Evolutionary conservation across 1,284 basidiomycete genomes (phyloP), one percentile per base, ranked within the genome.

Genomic region (Apiotrichum brassicae): DNA sequence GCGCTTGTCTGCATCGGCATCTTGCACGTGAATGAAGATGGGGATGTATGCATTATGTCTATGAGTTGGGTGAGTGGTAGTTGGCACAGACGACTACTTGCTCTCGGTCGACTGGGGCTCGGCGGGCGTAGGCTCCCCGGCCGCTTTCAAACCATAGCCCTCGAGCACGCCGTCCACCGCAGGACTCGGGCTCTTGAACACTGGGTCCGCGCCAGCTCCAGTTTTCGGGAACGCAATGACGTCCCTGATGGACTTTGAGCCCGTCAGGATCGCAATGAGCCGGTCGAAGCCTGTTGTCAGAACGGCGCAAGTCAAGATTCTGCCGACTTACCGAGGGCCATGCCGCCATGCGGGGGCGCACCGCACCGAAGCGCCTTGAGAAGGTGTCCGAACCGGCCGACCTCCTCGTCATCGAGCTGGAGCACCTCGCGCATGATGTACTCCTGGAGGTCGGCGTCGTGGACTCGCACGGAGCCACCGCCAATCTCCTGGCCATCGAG

Each of bases 161-260:
- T 46, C 57, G 41, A 92, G 73, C 28, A 82, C 76, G 26, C 80
- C 78, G 22, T 75, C 70, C 38, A 70, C 65, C 42, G 83, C 78
- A 4, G 79, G 64, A 1, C 86, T 82, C 20, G 92, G 92, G 67
- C 87, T 88, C 71, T 82, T 85, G 78, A 97, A 93, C 26, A 95
- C 80, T 40, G 84, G 81, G 71, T 97, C 92, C n/a, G 81, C 79
- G 13, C 92, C 92, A 38, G 76, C 79, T 20, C 81, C 81, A 7
- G 86, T 86, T 76, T 97, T 97, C 4, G 92, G 92, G 76, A 97
- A 97, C 9, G 92, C 92, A 60, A 97, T 95, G 57, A 97, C 92
- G 67, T 97, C 92, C 53, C 90, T 79, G 59, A 97, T 97, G 24
- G 85, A 86, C 51, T 81, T 78, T 1, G 87, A 80, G 54, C 83